Evolutionary conservation across 202 grass and related monocot species (phyloP).

Genomic region (Dendrocalamus latiflorus): DNA sequence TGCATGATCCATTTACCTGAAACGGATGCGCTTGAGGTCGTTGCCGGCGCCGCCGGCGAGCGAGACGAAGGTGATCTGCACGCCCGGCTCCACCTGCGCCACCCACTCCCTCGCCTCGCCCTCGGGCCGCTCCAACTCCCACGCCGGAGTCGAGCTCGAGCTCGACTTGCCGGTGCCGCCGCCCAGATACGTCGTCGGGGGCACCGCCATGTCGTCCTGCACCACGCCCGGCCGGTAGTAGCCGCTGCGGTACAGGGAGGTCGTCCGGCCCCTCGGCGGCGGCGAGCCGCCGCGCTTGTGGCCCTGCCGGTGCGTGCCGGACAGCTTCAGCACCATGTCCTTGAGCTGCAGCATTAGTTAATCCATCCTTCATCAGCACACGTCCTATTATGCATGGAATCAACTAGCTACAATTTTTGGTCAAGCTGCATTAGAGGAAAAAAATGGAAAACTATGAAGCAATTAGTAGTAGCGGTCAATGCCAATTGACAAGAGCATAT

Average conservation of each 20-base stretch:
- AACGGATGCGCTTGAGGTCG: constrained; percentile 46
- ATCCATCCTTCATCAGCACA: background rate
- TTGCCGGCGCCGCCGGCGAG: constrained; percentile 59
- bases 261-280: too few species aligned
- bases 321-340: constrained; percentile 87
- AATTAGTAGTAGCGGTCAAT: background rate
- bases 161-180: too few species aligned
- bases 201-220: too few species aligned
- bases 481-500: background rate
- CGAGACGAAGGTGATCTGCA: constrained; percentile 82
- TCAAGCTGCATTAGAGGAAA: background rate
- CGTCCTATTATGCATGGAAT: background rate
- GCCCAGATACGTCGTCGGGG: too few species aligned
- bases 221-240: too few species aligned
- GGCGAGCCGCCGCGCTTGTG: too few species aligned
- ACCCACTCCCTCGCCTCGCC: too few species aligned
- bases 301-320: constrained; percentile 49
- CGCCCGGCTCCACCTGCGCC: constrained; percentile 78
- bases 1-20: background rate
- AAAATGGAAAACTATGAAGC: too few species aligned
- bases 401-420: background rate
- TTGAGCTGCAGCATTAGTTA: constrained; percentile 47
- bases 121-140: too few species aligned
- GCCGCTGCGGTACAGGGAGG: too few species aligned
- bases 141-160: too few species aligned